phyloP scores from a whole-genome alignment of 768 basidiomycete species.

The Russula vinacea region DNA sequence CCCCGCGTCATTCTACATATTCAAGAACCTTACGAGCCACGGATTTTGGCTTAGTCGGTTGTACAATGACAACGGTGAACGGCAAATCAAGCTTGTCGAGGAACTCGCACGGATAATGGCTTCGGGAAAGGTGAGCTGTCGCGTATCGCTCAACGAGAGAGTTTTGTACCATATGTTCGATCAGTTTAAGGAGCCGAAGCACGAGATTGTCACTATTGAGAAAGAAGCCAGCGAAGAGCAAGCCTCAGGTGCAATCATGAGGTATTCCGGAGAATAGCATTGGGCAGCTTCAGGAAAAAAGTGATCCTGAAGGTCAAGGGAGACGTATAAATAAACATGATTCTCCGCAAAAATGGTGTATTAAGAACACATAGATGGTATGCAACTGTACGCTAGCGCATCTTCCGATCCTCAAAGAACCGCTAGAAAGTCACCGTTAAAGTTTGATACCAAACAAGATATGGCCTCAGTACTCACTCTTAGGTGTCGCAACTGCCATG shows the following conservation, averaged over 20 bases:
- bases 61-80: slow-evolving; percentile 50
- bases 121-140: slow-evolving; percentile 20
- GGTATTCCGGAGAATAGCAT: slow-evolving; percentile 37
- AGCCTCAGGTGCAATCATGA: slow-evolving; percentile 38
- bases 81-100: slow-evolving; percentile 37
- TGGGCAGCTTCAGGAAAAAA: slow-evolving; percentile 49
- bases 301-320: slow-evolving; percentile 44
- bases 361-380: slow-evolving; percentile 22
- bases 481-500: slow-evolving; percentile 92
- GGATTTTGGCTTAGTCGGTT: slow-evolving; percentile 81
- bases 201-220: slow-evolving; percentile 61
- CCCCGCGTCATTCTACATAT: slow-evolving; percentile 78
- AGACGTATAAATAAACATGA: slow-evolving; percentile 20
- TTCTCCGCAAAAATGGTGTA: slow-evolving; percentile 22
- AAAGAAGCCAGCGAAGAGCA: slow-evolving; percentile 40
- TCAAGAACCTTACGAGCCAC: slow-evolving; percentile 71
- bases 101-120: slow-evolving; percentile 23
- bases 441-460: not conserved
- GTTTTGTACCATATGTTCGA: not conserved
- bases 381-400: slow-evolving; percentile 46
- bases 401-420: slow-evolving; percentile 86
- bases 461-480: slow-evolving; percentile 50
- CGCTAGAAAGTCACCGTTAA: slow-evolving; percentile 42
- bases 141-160: not conserved
- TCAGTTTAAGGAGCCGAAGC: slow-evolving; percentile 65